A percentile compares a stretch with the other conserved stretches of the same genome.
Evolutionary conservation across 371 early-diverging fungal genomes (phyloP).

Genomic region (Mucor lusitanicus): DNA sequence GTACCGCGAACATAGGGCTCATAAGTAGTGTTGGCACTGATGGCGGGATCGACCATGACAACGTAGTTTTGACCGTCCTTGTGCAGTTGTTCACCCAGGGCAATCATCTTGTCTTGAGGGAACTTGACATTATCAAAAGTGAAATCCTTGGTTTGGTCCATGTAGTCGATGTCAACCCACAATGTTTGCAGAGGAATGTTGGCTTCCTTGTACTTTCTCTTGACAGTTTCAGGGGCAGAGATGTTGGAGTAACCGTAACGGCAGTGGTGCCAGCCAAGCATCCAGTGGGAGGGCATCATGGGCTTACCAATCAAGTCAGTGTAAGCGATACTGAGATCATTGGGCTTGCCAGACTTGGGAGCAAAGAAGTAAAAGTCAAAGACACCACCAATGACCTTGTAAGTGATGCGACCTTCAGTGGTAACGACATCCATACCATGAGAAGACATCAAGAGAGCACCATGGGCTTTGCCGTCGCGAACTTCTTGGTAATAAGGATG

Average conservation of each 20-base stretch:
- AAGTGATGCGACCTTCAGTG: conserved; percentile 55
- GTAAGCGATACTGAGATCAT: conserved; percentile 65
- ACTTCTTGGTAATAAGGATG: conserved; percentile 77
- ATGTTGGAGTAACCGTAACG: conserved; percentile 72
- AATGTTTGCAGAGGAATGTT: conserved; percentile 55
- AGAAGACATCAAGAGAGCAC: conserved; percentile 57
- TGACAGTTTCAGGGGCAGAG: conserved; percentile 56
- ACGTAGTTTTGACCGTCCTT: conserved; percentile 28
- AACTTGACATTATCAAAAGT: conserved; percentile 51
- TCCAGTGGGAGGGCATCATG: conserved; percentile 60
- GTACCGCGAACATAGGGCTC: conserved; percentile 47
- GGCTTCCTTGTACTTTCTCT: conserved; percentile 50
- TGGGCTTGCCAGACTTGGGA: conserved; percentile 50
- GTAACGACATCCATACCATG: conserved; percentile 81
- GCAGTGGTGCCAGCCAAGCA: conserved; percentile 74
- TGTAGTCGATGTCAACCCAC: conserved; percentile 26
- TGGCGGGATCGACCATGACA: conserved; percentile 63
- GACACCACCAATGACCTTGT: conserved; percentile 69
- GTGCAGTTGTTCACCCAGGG: conserved; percentile 12
- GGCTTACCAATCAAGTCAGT: conserved; percentile 72
- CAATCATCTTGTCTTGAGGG: conserved; percentile 36
- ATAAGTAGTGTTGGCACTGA: conserved; percentile 39
- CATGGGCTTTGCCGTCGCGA: conserved; percentile 62
- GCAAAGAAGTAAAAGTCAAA: conserved; percentile 66
- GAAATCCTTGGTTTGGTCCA: conserved; percentile 44